Base-by-base conservation (phyloP, 768 basidiomycete genomes). In the Lentinula detonsa region DNA sequence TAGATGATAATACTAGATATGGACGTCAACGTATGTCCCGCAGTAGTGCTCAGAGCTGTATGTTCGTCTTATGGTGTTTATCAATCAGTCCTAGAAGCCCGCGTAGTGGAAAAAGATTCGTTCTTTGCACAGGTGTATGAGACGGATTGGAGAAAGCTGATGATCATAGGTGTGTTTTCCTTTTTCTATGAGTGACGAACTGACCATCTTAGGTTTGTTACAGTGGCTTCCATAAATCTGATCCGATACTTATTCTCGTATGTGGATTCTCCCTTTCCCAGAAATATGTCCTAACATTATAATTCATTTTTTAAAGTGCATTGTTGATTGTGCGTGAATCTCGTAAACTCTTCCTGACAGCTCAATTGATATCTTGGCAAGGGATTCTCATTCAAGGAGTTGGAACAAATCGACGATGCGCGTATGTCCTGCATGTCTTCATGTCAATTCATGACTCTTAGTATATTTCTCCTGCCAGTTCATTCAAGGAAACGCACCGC, bases 151-250 rank as follows among this genome's bases (percentile, higher is more conserved):
- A 72, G 74, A 65, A 78, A 76, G 63, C 67, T 70, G 61, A 72
- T 78, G 63, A 72, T 77, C 63, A 73, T 71, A 63, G 70, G 75
- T 75, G 62, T 23, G 73, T 68, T 57, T 42, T 51, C 50, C 11
- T 48, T 23, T 54, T 9, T 10, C 37, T 21, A 11, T 35, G 16
- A 11, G 13, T 15, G 23, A 40, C n/a, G 16, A 34, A 39, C 10
- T 16, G 15, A 50, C 39, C 33, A 31, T 59, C 4, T 61, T 43
- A 31, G 37, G 60, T 45, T 35, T 18, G 5, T 58, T 6, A 2
- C 61, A 76, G 77, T 78, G 66, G 73, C 75, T 63, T 72, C 68
- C 54, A 68, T 78, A 65, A 77, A 78, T 65, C 72, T 69, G 37
- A 66, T 78, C n/a, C 45, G 59, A 31, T 60, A 60, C 23, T 31